A percentile compares a stretch with the other conserved stretches of the same genome.
Conservation (phyloP, 1,284 basidiomycete genomes). For the Ustilago loliicola region DNA sequence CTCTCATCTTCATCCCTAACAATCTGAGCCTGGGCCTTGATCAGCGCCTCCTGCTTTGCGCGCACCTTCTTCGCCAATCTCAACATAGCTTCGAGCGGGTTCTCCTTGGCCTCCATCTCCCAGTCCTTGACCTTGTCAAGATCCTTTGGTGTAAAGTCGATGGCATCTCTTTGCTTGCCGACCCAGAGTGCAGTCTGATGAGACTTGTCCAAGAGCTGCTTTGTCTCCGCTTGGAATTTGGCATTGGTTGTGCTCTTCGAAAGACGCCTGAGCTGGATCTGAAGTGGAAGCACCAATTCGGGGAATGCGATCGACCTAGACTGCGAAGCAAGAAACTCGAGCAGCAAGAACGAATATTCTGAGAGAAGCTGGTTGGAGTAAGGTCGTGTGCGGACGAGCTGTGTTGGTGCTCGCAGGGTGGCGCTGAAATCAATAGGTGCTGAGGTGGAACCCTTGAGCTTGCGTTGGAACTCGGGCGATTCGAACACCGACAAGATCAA, state of each 20-base stretch:
- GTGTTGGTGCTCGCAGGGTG: constrained; percentile 86
- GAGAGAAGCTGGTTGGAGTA: constrained; percentile 87
- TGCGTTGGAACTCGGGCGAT: constrained; percentile 80
- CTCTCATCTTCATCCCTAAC: constrained; percentile 51
- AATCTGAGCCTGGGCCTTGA: constrained; percentile 58
- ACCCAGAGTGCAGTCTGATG: constrained; percentile 61
- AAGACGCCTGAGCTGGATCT: constrained; percentile 72
- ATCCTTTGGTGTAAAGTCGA: constrained; percentile 68
- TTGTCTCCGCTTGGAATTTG: constrained; percentile 56
- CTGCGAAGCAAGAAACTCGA: constrained; percentile 79
- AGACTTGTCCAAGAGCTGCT: constrained; percentile 63
- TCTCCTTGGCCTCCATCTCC: constrained; percentile 51
- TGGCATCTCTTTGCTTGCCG: constrained; percentile 51
- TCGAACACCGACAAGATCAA: constrained; percentile 88
- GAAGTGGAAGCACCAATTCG: constrained; percentile 87
- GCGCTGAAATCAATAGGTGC: constrained; percentile 90
- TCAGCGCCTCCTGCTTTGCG: constrained; percentile 62
- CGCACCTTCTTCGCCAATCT: constrained; percentile 67
- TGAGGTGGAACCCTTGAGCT: constrained; percentile 87
- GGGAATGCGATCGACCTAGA: constrained; percentile 81
- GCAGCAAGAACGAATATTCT: constrained; percentile 82
- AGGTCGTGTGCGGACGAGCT: constrained; percentile 89
- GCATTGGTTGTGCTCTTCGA: constrained; percentile 59
- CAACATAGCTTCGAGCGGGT: constrained; percentile 63
- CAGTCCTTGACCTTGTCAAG: constrained; percentile 52